Evolutionary conservation across 1,139 yeast species (phyloP), one percentile per base, ranked within the genome.

Genomic region (Taiozyma sp.): DNA sequence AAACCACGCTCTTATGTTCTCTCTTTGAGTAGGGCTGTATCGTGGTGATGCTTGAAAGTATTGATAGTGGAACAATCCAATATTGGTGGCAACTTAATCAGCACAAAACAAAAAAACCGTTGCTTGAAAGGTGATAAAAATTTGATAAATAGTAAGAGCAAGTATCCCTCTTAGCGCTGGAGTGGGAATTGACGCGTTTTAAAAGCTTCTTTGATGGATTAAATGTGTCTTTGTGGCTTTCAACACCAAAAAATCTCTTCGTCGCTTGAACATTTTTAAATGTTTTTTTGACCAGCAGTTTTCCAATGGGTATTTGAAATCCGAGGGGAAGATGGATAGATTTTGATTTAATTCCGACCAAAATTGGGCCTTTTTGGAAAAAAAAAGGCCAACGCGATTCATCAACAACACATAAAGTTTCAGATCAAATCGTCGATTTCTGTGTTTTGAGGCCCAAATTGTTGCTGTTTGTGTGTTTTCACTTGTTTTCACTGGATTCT

Each of bases 351-450:
- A 19, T 19, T 37, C 41, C 41, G 41, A 37, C 41, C 42, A 32
- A 32, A 40, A 7, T 35, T 28, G 16, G 16, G 29, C 34, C 24
- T 19, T 35, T 42, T 13, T 28, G n/a, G 14, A 28, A 47, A 22
- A 29, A 39, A 49, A 51, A 51, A 51, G 48, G 50, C 46, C 53
- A 51, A 51, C 53, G 47, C 53, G 51, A 50, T 42, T 22, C 28
- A 16, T 37, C 34, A 24, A 40, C 29, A 22, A 40, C 22, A 40
- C 28, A 21, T 22, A 16, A 11, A 16, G 11, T 11, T 24, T 40
- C 19, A 19, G 29, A 14, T 22, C 29, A 21, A 24, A 40, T 40
- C 30, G 10, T 40, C 19, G 30, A 21, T 40, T 40, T 6, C 10
- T 40, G 28, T 22, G 42, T 22, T 40, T 39, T 40, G 11, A 22